These are phyloP conservation scores for Nadsonia commutata DNA, from an alignment of 1,139 yeast genomes.

Conservation along the genomic window DNA sequence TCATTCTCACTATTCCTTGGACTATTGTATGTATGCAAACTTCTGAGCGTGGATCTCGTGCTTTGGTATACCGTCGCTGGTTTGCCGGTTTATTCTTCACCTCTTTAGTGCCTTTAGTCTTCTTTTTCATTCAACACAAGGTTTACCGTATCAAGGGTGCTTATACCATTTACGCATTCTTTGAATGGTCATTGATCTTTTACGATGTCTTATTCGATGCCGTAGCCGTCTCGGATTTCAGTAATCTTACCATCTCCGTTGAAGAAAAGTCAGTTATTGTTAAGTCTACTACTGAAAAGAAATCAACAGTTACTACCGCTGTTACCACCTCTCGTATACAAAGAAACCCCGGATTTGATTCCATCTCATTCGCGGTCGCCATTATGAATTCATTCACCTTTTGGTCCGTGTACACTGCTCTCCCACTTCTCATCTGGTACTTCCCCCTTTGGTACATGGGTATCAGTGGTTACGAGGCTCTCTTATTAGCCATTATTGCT, in stretches of 20 bases:
- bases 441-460: constrained; percentile 99
- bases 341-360: constrained; percentile 17
- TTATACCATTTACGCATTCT: constrained; percentile 82
- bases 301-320: constrained; percentile 21
- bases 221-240: constrained; percentile 59
- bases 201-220: constrained; percentile 78
- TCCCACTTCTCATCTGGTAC: constrained; percentile 84
- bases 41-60: constrained; percentile 31
- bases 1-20: constrained; percentile 87
- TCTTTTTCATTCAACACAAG: constrained; percentile 86
- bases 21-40: constrained; percentile 47
- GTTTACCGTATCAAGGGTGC: constrained; percentile 86
- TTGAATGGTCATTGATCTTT: constrained; percentile 81
- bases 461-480: constrained; percentile 81
- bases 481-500: constrained; percentile 41
- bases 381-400: constrained; percentile 37
- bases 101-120: constrained; percentile 63
- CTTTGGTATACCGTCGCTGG: constrained; percentile 37
- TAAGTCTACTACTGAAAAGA: constrained; percentile 10
- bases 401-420: constrained; percentile 72
- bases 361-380: constrained; percentile 16
- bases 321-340: constrained; percentile 7
- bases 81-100: constrained; percentile 52
- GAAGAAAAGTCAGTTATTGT: constrained; percentile 24
- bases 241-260: constrained; percentile 36